These are phyloP conservation scores for Vanrija sp. DNA, from an alignment of 1,284 basidiomycete species.

Conservation along the genomic window DNA sequence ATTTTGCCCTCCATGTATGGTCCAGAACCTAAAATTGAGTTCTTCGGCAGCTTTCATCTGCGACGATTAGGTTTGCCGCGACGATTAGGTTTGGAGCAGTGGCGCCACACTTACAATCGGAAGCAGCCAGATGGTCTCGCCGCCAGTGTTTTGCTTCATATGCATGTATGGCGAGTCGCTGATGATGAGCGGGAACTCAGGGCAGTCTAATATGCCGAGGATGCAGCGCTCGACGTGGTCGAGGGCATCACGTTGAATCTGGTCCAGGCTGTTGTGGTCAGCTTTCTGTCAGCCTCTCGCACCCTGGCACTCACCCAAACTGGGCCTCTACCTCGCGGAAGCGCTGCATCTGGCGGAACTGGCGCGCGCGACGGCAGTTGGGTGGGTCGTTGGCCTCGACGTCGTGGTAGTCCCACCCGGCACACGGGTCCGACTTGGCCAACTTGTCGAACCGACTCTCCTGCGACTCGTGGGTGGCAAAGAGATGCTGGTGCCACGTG, in stretches of 20 bases:
- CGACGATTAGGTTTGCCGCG: neutral
- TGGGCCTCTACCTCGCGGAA: conserved; percentile 5
- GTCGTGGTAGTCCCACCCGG: conserved; percentile 22
- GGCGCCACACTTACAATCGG: conserved; percentile 21
- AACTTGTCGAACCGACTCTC: too few relatives aligned
- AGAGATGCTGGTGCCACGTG: too few relatives aligned
- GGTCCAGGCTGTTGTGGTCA: conserved; percentile 10
- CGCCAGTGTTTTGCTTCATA: conserved; percentile 19
- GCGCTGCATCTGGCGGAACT: conserved; percentile 33
- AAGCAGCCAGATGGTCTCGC: conserved; percentile 35
- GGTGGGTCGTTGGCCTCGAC: conserved; percentile 23
- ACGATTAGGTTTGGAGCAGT: neutral
- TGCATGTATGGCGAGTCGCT: conserved; percentile 36
- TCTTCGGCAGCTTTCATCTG: neutral
- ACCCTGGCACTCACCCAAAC: too few relatives aligned
- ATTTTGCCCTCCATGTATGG: neutral
- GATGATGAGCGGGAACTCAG: conserved; percentile 32
- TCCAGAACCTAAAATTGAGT: neutral
- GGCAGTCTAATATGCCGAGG: conserved; percentile 24
- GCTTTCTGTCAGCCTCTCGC: neutral
- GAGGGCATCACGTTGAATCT: conserved; percentile 10
- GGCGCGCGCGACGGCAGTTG: conserved; percentile 30
- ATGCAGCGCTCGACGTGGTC: conserved; percentile 26
- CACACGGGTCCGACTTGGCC: neutral
- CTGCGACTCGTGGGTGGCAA: too few relatives aligned